Evolutionary conservation across 2,329 filamentous ascomycete genomes (phyloP).

Genomic region (Eutypella sp.): DNA sequence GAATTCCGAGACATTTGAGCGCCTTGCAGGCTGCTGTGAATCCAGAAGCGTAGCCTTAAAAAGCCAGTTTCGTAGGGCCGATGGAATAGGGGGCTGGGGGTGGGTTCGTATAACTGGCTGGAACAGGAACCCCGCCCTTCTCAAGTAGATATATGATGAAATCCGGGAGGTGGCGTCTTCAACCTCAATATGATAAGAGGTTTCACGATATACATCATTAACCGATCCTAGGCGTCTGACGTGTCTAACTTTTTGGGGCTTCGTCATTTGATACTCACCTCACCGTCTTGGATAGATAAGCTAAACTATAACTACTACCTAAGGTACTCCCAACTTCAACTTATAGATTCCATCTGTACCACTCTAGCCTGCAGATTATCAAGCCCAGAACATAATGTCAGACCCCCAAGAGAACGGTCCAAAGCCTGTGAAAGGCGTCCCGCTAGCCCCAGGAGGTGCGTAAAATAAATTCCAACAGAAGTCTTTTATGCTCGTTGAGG

Average conservation of each 20-base stretch:
- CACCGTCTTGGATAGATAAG: no score
- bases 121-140: no score
- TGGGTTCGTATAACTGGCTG: no score
- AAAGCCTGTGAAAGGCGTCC: background rate
- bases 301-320: background rate
- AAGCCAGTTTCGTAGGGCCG: no score
- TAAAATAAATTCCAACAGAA: background rate
- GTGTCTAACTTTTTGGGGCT: background rate
- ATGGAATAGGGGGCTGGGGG: no score
- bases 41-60: no score
- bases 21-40: no score
- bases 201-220: background rate
- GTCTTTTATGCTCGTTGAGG: no score
- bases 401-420: background rate
- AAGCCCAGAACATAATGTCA: background rate
- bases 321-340: background rate
- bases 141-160: no score
- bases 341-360: background rate
- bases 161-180: background rate
- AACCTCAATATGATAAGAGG: background rate
- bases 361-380: background rate
- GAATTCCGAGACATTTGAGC: no score
- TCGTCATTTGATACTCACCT: background rate
- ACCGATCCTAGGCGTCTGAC: background rate
- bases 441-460: background rate